phyloP scores from a whole-genome alignment of 805 yeast species.

The Ogataea kodamae region DNA sequence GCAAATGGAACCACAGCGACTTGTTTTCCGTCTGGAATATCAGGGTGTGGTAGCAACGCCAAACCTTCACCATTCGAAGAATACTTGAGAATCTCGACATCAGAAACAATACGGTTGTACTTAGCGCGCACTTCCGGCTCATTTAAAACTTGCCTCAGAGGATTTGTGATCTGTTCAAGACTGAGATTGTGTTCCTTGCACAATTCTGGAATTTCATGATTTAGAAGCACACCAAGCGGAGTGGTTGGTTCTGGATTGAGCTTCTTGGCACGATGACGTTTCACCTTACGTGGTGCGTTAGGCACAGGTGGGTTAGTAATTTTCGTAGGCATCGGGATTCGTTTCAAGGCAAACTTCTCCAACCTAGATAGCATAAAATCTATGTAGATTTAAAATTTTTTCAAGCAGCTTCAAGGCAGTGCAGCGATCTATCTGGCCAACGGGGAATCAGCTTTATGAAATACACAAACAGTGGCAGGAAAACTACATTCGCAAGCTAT shows the following conservation, averaged over 20 bases:
- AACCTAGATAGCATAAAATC: constrained; percentile 4
- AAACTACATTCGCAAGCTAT: constrained; percentile 3
- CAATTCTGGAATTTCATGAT: constrained; percentile 65
- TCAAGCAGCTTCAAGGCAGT: constrained; percentile 3
- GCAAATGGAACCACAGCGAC: constrained; percentile 83
- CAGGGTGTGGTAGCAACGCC: constrained; percentile 65
- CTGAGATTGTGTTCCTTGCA: constrained; percentile 41
- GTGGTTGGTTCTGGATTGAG: constrained; percentile 71
- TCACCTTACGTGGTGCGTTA: constrained; percentile 4
- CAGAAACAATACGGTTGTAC: constrained; percentile 49
- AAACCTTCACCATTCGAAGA: constrained; percentile 88
- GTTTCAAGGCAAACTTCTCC: constrained; percentile 3
- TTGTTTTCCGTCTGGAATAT: constrained; percentile 41
- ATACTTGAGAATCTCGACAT: constrained; percentile 55
- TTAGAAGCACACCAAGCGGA: constrained; percentile 69
- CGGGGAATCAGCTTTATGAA: constrained; percentile 2
- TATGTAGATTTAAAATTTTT: constrained; percentile 4
- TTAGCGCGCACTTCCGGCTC: constrained; percentile 43
- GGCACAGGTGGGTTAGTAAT: constrained; percentile 1
- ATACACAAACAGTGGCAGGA: constrained; percentile 1
- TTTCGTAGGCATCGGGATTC: constrained; percentile 6
- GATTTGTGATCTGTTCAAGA: constrained; percentile 53
- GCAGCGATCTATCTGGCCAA: constrained; percentile 5
- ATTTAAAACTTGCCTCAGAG: constrained; percentile 62
- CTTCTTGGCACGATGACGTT: constrained; percentile 51